Conservation (phyloP, 2,329 filamentous ascomycete genomes). For the Colletotrichum cuscutae region DNA sequence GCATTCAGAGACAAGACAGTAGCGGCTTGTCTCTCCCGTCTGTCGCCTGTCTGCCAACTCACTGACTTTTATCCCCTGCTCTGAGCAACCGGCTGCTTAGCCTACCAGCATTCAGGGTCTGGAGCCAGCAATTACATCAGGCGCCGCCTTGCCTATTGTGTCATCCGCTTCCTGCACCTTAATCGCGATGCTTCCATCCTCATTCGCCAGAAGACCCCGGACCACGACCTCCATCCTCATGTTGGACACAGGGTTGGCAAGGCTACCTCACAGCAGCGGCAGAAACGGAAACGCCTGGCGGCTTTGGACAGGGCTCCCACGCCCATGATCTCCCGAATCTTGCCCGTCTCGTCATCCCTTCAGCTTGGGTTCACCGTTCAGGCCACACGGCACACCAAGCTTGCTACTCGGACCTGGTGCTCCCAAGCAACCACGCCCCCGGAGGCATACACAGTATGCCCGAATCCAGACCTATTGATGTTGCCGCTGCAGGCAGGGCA, state of each 20-base stretch:
- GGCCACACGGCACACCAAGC: slow-evolving; percentile 17
- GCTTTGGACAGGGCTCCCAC: slow-evolving; percentile 28
- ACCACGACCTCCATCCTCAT: slow-evolving; percentile 5
- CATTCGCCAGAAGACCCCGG: slow-evolving; percentile 18
- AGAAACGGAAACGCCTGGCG: slow-evolving; percentile 26
- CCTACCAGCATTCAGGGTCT: slow-evolving; percentile 18
- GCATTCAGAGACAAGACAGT: not conserved
- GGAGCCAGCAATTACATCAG: slow-evolving; percentile 13
- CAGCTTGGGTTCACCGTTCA: slow-evolving; percentile 17
- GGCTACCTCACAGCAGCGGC: slow-evolving; percentile 25
- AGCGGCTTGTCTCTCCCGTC: slow-evolving; percentile 23
- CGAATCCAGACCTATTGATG: not conserved
- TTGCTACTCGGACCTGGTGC: slow-evolving; percentile 1
- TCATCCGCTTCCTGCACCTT: slow-evolving; percentile 26
- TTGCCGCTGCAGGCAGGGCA: not conserved
- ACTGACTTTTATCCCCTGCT: slow-evolving; percentile 21
- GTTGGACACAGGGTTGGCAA: slow-evolving; percentile 28
- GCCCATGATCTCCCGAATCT: slow-evolving; percentile 23
- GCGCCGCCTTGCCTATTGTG: slow-evolving; percentile 26
- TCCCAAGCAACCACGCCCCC: slow-evolving; percentile 1
- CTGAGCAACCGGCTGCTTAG: slow-evolving; percentile 14
- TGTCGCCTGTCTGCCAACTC: slow-evolving; percentile 26
- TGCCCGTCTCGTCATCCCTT: slow-evolving; percentile 29
- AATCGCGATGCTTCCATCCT: slow-evolving; percentile 28
- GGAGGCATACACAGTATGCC: not conserved